These are phyloP conservation scores for Brassica hybrid DNA, from an alignment of 441 rosid genomes.

Conservation along the genomic window DNA sequence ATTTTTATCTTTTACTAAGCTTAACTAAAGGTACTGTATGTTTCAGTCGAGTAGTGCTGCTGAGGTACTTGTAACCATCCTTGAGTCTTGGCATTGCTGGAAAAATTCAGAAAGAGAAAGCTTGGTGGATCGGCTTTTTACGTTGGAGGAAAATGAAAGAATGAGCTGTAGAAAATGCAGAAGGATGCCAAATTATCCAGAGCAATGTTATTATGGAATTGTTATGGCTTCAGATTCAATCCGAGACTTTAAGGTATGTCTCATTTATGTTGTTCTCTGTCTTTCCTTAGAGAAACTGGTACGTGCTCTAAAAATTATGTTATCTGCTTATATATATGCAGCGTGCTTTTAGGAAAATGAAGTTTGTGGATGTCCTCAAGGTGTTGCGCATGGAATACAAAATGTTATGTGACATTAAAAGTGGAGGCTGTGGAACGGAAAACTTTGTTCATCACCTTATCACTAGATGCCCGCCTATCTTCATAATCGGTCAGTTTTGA, in stretches of 20 bases:
- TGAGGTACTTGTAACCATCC: constrained; percentile 33
- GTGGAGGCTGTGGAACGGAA: constrained; percentile 32
- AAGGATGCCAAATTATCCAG: constrained; percentile 11
- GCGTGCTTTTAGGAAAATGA: constrained; percentile 14
- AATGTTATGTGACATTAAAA: constrained; percentile 29
- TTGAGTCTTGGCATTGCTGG: constrained; percentile 36
- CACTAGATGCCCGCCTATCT: constrained; percentile 19
- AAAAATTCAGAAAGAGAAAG: constrained; percentile 27
- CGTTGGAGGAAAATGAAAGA: constrained; percentile 19
- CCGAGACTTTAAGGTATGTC: constrained; percentile 29
- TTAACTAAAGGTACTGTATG: not conserved
- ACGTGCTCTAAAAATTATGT: not conserved
- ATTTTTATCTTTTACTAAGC: not conserved
- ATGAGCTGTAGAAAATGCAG: constrained; percentile 31
- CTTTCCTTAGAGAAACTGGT: not conserved
- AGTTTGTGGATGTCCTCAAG: constrained; percentile 27
- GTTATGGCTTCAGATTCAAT: constrained; percentile 26
- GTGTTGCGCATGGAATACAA: not conserved
- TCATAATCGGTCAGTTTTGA: constrained; percentile 24
- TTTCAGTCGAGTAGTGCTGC: constrained; percentile 23
- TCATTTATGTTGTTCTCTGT: not conserved
- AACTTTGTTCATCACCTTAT: constrained; percentile 23
- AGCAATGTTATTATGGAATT: constrained; percentile 31
- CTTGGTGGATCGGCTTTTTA: constrained; percentile 21
- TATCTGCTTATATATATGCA: constrained; percentile 8